Base-by-base conservation (phyloP, 116 monocot genomes). In the Trichopus zeylanicus region DNA sequence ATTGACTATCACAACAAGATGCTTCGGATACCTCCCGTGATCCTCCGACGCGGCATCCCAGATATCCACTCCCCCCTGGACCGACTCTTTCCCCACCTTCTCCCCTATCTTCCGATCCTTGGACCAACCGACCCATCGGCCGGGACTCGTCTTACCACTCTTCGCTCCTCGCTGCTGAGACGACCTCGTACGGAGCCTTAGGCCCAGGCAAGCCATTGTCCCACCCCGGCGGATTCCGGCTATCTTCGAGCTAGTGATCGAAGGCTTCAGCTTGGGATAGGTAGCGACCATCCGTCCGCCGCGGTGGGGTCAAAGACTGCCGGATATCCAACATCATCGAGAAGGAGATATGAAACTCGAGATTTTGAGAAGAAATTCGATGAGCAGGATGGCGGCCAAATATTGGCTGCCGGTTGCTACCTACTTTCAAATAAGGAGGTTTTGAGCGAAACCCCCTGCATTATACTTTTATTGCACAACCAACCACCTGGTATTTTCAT, bases 1-100 rank as follows among this genome's bases (percentile, higher is more conserved):
- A 52, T 89, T 84, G 29, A 89, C 89, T 85, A 89, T 89, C 5
- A 89, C 47, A 9, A 89, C 73, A 16, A 89, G 75, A 55, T 89
- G 89, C 69, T 89, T 75, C 20, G 89, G 81, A 62, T 68, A 75
- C 22, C 65, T 29, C 5, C 66, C 68, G 31, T 30, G 19, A 29
- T 61, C 67, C 18, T 53, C 67, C 11, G 66, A 46, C 25, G 38
- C 54, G 1, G 71, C 63, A 23, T 51, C 69, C 83, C 88, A 80
- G 7, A 78, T 19, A 56, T 81, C 78, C 78, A 61, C 81, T 18
- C 75, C 67, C 11, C 67, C 72, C 23, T 53, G 46, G 0, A 68
- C 51, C 2, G 57, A 56, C 57, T 75, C 81, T 52, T 54, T 53
- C 63, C 55, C 62, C 57, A 69, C 33, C 57, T 67, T 59, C 65